Evolutionary conservation across 2,329 filamentous ascomycete genomes (phyloP).

Genomic region (Neonectria coccinea): DNA sequence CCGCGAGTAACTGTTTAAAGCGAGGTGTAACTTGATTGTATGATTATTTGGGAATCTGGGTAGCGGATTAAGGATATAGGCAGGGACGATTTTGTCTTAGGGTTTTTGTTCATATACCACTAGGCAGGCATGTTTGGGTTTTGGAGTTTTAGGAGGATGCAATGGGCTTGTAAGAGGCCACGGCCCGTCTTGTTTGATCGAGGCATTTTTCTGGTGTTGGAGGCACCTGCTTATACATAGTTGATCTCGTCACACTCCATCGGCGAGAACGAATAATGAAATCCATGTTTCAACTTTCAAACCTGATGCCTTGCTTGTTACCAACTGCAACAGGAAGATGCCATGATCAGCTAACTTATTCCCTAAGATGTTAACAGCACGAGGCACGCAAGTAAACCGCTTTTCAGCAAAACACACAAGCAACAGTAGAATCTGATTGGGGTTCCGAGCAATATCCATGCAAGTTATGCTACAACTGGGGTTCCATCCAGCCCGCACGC

Average conservation of each 20-base stretch:
- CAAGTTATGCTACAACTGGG: conserved; percentile 5
- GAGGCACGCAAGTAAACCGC: background rate
- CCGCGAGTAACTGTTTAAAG: conserved; percentile 4
- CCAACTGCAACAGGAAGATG: background rate
- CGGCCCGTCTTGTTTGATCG: background rate
- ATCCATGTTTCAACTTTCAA: background rate
- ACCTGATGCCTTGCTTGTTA: background rate
- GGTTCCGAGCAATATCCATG: conserved; percentile 27
- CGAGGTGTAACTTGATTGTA: conserved; percentile 9
- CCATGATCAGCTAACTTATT: background rate
- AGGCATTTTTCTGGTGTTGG: background rate
- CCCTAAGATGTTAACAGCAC: background rate
- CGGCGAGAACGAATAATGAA: conserved; percentile 13
- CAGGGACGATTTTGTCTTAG: conserved; percentile 8
- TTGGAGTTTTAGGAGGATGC: conserved; percentile 14
- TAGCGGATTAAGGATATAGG: background rate
- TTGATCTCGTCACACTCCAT: background rate
- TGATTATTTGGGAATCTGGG: conserved; percentile 15
- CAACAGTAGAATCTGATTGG: conserved; percentile 28
- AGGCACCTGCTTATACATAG: background rate
- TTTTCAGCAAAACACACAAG: background rate
- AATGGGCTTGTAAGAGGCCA: background rate
- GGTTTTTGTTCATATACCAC: conserved; percentile 20
- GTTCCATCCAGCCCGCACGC: conserved; percentile 9
- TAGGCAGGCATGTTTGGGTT: conserved; percentile 15